Evolutionary conservation across 2,329 filamentous ascomycete genomes (phyloP).

Genomic region (Ascocoryne sarcoides): DNA sequence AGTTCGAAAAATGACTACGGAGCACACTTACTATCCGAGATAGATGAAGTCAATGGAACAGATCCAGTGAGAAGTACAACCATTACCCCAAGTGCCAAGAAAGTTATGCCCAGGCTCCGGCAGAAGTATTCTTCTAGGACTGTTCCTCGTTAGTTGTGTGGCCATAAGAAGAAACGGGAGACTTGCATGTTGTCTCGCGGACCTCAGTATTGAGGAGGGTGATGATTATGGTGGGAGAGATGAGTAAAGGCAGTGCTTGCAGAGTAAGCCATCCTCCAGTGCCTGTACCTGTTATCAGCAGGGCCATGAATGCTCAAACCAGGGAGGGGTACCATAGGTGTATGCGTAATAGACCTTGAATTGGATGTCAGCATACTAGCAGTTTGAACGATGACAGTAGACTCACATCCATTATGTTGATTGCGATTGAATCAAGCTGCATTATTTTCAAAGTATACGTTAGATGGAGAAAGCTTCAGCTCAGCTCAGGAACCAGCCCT

Average conservation of each 20-base stretch:
- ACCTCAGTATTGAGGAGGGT: conserved; percentile 49
- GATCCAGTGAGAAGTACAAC: conserved; percentile 54
- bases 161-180: too few relatives aligned
- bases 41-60: conserved; percentile 44
- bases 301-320: background rate
- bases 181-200: conserved; percentile 43
- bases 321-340: conserved; percentile 36
- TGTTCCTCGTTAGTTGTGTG: conserved; percentile 26
- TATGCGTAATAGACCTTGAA: conserved; percentile 39
- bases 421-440: too few relatives aligned
- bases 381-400: too few relatives aligned
- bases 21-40: conserved; percentile 22
- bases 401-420: too few relatives aligned
- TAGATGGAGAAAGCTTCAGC: too few relatives aligned
- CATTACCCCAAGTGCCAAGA: conserved; percentile 48
- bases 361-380: too few relatives aligned
- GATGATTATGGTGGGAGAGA: conserved; percentile 52
- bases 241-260: conserved; percentile 42
- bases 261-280: conserved; percentile 41
- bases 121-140: conserved; percentile 56
- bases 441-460: too few relatives aligned
- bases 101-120: conserved; percentile 48
- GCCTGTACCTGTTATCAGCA: background rate
- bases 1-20: background rate
- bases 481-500: too few relatives aligned